These are phyloP conservation scores for Acacia acuminata DNA, from an alignment of 306 rosid genomes.

Conservation along the genomic window DNA sequence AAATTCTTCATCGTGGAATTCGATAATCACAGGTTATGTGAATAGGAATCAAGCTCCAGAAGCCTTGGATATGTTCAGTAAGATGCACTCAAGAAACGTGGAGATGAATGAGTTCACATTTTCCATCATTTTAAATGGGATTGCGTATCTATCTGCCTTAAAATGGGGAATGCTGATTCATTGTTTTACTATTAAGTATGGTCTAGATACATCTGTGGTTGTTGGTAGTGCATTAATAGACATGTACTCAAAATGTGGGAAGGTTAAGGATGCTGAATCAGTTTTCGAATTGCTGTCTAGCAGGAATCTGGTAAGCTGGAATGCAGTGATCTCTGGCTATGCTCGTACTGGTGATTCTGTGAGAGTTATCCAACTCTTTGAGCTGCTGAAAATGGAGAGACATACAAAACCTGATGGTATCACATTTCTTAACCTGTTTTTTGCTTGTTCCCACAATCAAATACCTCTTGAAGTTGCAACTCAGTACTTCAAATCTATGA, in stretches of 20 bases:
- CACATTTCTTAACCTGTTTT: constrained; percentile 69
- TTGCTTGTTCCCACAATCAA: constrained; percentile 53
- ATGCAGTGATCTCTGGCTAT: constrained; percentile 63
- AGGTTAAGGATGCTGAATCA: constrained; percentile 46
- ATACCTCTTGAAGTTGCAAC: constrained; percentile 45
- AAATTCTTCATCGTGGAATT: constrained; percentile 76
- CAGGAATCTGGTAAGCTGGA: constrained; percentile 73
- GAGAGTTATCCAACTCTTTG: constrained; percentile 44
- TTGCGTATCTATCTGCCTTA: constrained; percentile 59
- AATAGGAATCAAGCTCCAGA: constrained; percentile 52
- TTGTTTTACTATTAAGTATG: constrained; percentile 54
- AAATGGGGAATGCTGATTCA: constrained; percentile 69
- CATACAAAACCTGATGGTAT: constrained; percentile 56
- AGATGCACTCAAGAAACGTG: constrained; percentile 53
- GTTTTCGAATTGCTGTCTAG: constrained; percentile 49
- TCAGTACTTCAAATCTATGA: constrained; percentile 50
- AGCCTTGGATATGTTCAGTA: constrained; percentile 57
- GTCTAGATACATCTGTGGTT: constrained; percentile 53
- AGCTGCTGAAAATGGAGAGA: constrained; percentile 48
- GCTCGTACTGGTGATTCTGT: constrained; percentile 57
- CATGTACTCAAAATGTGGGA: constrained; percentile 85
- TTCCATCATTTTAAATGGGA: constrained; percentile 64
- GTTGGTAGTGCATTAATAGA: constrained; percentile 70
- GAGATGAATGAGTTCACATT: constrained; percentile 67
- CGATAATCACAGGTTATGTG: constrained; percentile 67